phyloP scores from a whole-genome alignment of 2,329 filamentous ascomycete species.

The Orbilia brochopaga region DNA sequence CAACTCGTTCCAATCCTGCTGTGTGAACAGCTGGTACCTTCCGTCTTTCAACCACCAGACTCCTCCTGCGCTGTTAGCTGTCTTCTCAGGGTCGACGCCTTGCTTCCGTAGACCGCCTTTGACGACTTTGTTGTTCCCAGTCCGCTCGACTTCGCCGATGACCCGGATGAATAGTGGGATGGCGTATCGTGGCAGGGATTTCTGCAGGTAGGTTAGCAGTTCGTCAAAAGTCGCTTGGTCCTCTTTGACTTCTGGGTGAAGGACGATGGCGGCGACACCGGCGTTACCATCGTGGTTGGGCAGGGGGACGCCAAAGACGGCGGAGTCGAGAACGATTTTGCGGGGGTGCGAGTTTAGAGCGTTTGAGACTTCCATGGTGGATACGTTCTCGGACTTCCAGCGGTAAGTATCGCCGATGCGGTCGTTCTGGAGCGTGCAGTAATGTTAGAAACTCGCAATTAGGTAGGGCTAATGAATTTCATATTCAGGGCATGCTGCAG shows the following conservation, averaged over 20 bases:
- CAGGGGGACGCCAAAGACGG: conserved; percentile 81
- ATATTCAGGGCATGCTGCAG: background rate
- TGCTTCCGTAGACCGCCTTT: conserved; percentile 75
- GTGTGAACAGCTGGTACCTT: conserved; percentile 71
- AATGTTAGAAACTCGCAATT: conserved; percentile 7
- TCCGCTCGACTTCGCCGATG: conserved; percentile 64
- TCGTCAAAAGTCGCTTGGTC: conserved; percentile 62
- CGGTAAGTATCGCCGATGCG: conserved; percentile 78
- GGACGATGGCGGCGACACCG: conserved; percentile 75
- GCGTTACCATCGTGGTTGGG: conserved; percentile 83
- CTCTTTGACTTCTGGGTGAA: conserved; percentile 61
- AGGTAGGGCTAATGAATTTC: too few relatives aligned
- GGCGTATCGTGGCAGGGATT: conserved; percentile 73
- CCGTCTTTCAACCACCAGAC: conserved; percentile 70
- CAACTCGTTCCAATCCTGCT: conserved; percentile 72
- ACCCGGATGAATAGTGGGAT: conserved; percentile 78
- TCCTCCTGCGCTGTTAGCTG: conserved; percentile 58
- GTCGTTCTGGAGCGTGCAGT: conserved; percentile 61
- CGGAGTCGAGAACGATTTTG: conserved; percentile 71
- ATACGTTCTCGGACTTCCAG: conserved; percentile 85
- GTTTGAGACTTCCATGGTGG: conserved; percentile 80
- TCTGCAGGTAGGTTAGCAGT: conserved; percentile 67
- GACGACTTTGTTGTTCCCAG: conserved; percentile 88
- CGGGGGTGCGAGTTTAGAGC: conserved; percentile 69
- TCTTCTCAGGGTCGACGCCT: conserved; percentile 72